Percentiles rank a stretch among this genome's conserved stretches.
These are phyloP conservation scores for Astathelohania contejeani DNA, from an alignment of 371 early-diverging fungal species.

Conservation along the genomic window DNA sequence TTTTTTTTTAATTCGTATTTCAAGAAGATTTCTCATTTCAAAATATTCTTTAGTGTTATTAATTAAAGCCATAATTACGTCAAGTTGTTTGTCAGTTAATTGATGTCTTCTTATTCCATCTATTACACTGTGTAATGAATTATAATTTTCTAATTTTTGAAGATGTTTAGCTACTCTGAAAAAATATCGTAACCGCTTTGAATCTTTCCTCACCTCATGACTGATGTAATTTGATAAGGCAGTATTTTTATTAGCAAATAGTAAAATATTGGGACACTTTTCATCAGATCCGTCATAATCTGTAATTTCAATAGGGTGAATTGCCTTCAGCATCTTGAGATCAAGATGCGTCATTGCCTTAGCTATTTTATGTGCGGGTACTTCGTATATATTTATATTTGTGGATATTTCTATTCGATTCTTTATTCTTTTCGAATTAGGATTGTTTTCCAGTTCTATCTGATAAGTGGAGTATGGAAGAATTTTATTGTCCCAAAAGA, in stretches of 20 bases:
- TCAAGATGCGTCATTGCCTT: conserved; percentile 5
- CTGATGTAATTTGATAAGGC: background rate
- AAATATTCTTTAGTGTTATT: conserved; percentile 2
- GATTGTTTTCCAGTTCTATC: too few relatives aligned
- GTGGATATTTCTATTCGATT: too few relatives aligned
- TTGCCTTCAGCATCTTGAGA: conserved; percentile 3
- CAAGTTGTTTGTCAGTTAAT: conserved; percentile 1
- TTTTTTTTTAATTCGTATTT: background rate
- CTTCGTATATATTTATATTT: too few relatives aligned
- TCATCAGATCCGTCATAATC: conserved; percentile 12
- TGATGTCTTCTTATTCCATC: conserved; percentile 7
- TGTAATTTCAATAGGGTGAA: conserved; percentile 13
- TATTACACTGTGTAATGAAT: conserved; percentile 5
- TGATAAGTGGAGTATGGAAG: too few relatives aligned
- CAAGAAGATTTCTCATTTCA: conserved; percentile 8
- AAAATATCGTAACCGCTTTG: conserved; percentile 7
- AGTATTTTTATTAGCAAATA: conserved; percentile 11
- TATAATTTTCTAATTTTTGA: conserved; percentile 17
- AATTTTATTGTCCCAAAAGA: too few relatives aligned
- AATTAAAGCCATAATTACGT: conserved; percentile 1
- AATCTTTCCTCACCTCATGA: background rate
- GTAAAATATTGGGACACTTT: background rate
- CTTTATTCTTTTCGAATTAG: too few relatives aligned
- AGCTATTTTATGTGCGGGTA: too few relatives aligned
- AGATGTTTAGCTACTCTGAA: conserved; percentile 2